Conservation (phyloP, 2,329 filamentous ascomycete species). For the Microdochium bolleyi region DNA sequence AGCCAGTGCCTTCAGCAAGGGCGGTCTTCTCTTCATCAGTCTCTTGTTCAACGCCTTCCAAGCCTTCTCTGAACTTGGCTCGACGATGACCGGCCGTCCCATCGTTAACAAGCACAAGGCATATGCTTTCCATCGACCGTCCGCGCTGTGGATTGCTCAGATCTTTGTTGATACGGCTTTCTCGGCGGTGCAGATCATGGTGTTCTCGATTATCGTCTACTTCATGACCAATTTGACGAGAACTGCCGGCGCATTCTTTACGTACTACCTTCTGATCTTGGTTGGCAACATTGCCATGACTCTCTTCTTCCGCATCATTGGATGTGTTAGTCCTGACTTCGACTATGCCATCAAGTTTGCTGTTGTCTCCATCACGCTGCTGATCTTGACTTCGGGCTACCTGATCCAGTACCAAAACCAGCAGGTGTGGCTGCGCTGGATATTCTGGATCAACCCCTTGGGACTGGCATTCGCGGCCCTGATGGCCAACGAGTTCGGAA, state of each 20-base stretch:
- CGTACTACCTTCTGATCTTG: constrained; percentile 64
- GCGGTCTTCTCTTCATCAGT: constrained; percentile 72
- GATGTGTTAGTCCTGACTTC: constrained; percentile 70
- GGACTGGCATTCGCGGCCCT: constrained; percentile 68
- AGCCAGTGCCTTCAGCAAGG: constrained; percentile 70
- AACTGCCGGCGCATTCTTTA: constrained; percentile 73
- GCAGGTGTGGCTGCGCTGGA: constrained; percentile 73
- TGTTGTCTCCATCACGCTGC: constrained; percentile 71
- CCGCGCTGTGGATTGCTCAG: constrained; percentile 75
- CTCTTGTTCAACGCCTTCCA: constrained; percentile 85
- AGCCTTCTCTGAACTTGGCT: constrained; percentile 69
- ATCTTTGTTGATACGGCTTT: constrained; percentile 74
- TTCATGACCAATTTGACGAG: constrained; percentile 66
- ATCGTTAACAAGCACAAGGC: constrained; percentile 81
- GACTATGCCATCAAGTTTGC: constrained; percentile 81
- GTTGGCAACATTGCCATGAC: constrained; percentile 66
- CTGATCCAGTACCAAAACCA: constrained; percentile 71
- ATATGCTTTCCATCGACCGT: constrained; percentile 76
- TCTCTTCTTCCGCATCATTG: constrained; percentile 68
- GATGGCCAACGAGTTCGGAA: constrained; percentile 82
- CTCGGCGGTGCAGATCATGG: constrained; percentile 58
- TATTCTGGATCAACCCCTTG: constrained; percentile 69
- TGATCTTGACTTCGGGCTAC: constrained; percentile 75
- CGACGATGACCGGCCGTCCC: constrained; percentile 66
- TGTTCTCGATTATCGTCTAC: constrained; percentile 71